Base-by-base conservation (phyloP, 352 stramenopile genomes). In the Pilasporangium apinafurcum region DNA sequence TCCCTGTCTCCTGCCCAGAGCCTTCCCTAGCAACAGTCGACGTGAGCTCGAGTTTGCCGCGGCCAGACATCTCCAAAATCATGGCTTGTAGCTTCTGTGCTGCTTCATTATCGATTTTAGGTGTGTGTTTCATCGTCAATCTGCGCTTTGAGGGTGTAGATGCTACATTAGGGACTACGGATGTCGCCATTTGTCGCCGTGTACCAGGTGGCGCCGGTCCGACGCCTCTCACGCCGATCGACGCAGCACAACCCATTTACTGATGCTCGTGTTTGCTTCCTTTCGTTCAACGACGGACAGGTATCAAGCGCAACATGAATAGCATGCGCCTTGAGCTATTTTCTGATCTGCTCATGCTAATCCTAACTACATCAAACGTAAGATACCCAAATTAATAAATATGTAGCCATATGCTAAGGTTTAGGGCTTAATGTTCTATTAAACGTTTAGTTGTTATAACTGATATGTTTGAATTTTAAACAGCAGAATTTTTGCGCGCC, bases 41-140 rank as follows among this genome's bases (percentile, higher is more conserved):
- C 40, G 74, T 87, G 36, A 87, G 67, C 41, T 87, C 71, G 18
- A 87, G 44, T 46, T 61, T 59, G 8, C 68, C 71, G 0, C 45
- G 73, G 9, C 53, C 56, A 12, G 53, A 65, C 68, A 85, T 83
- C 10, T 77, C 65, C 5, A 75, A 39, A 18, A 83, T 69, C 26
- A 87, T 58, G 17, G 50, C 45, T 42, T 71, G 56, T 28, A 75
- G 47, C 8, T 51, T 51, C 37, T 63, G 40, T n/a, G 56, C 47
- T 9, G 52, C 52, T 22, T 68, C 59, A 0, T 37, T 56, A 26
- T 70, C 45, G 8, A 67, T 30, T 5, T 46, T 56, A 4, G 43
- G 48, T 21, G 60, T 61, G 35, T 64, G 59, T 40, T 62, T 62
- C 33, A 63, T 51, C 16, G 58, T 64, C 8, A 42, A 21, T 14